These are phyloP conservation scores for Pyrenophora teres DNA, from an alignment of 2,329 filamentous ascomycete genomes.

Conservation along the genomic window DNA sequence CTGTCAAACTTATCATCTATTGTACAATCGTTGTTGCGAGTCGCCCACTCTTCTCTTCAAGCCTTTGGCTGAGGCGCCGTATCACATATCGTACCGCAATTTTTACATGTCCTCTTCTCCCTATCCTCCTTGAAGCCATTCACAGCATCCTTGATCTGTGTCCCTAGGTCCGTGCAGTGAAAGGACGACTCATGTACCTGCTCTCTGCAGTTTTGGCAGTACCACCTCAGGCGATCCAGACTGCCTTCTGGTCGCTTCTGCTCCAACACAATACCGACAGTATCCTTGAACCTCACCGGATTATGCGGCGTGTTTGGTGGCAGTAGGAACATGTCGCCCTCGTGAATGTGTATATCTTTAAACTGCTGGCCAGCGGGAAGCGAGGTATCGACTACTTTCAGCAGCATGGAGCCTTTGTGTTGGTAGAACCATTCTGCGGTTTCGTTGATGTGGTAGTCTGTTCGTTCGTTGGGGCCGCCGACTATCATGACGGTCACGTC, in stretches of 20 bases:
- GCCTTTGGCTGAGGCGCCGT: constrained; percentile 59
- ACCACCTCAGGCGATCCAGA: constrained; percentile 86
- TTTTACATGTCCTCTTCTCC: constrained; percentile 72
- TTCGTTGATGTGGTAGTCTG: constrained; percentile 97
- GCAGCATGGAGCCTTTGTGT: constrained; percentile 87
- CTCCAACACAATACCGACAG: constrained; percentile 92
- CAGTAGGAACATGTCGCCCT: constrained; percentile 92
- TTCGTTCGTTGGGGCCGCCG: constrained; percentile 92
- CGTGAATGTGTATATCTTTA: constrained; percentile 83
- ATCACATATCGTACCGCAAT: constrained; percentile 77
- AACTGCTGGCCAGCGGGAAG: constrained; percentile 58
- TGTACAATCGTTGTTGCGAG: constrained; percentile 1
- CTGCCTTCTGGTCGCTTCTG: constrained; percentile 73
- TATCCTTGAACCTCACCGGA: constrained; percentile 89
- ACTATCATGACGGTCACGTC: constrained; percentile 89
- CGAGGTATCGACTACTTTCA: constrained; percentile 77
- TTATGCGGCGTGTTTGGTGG: constrained; percentile 96
- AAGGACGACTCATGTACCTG: constrained; percentile 87
- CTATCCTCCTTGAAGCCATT: constrained; percentile 75
- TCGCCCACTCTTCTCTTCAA: neutral
- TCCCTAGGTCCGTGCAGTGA: constrained; percentile 86
- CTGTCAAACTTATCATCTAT: constrained; percentile 14
- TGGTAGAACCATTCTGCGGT: constrained; percentile 99
- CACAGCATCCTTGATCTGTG: constrained; percentile 91
- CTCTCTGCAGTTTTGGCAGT: constrained; percentile 72